These are phyloP conservation scores for Entomortierella parvispora DNA, from an alignment of 192 early-diverging fungal genomes.

Conservation along the genomic window DNA sequence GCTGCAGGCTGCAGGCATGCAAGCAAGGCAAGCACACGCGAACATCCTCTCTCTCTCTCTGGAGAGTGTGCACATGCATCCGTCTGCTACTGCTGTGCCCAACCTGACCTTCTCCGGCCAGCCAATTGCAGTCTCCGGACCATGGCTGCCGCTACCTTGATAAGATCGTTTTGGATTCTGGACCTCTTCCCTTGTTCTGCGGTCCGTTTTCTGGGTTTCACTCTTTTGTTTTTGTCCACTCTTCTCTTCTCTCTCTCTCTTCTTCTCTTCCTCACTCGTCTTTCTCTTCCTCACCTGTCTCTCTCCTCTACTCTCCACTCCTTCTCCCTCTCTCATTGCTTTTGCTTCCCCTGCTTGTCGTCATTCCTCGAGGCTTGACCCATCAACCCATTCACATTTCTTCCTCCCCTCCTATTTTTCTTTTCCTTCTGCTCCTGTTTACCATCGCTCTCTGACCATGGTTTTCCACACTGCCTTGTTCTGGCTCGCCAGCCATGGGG, in stretches of 20 bases:
- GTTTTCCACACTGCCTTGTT: conserved; percentile 35
- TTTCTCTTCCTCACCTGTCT: neutral
- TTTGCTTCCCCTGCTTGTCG: no score
- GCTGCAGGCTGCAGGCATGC: no score
- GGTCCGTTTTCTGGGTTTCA: neutral
- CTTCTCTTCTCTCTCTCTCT: neutral
- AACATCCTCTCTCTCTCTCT: no score
- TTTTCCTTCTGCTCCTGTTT: neutral
- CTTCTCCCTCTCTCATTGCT: neutral
- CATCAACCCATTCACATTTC: neutral
- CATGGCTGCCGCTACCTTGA: no score
- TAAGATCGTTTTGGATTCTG: no score
- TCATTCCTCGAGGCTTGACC: no score
- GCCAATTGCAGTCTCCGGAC: no score
- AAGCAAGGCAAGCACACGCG: no score
- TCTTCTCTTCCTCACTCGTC: neutral
- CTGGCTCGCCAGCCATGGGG: conserved; percentile 47
- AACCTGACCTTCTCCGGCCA: no score
- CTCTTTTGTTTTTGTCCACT: neutral
- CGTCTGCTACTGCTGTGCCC: no score
- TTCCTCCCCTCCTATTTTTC: neutral
- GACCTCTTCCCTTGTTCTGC: no score
- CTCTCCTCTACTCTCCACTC: neutral
- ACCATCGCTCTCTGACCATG: conserved; percentile 9
- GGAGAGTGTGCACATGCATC: no score